Evolutionary conservation across 148 eudicot species (phyloP).

Genomic region (Cornus suecica): DNA sequence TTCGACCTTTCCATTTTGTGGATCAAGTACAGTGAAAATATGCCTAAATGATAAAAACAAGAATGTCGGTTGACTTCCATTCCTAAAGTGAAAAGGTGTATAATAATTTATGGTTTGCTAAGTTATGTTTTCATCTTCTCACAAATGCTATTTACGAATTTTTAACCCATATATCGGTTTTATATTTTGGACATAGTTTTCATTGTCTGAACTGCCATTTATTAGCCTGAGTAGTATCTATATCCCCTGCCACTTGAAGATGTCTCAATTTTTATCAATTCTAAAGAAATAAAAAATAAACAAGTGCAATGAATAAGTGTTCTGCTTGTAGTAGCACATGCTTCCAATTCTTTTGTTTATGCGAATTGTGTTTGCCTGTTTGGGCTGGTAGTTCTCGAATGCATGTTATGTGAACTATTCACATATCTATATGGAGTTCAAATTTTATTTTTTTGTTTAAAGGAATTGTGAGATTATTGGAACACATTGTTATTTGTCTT

Average conservation of each 20-base stretch:
- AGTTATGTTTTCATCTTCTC: not conserved
- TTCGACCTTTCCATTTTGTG: too few relatives aligned
- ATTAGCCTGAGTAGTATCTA: too few relatives aligned
- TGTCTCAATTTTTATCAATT: too few relatives aligned
- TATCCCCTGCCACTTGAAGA: too few relatives aligned
- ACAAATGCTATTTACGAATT: not conserved
- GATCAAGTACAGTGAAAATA: too few relatives aligned
- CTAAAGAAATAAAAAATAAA: too few relatives aligned
- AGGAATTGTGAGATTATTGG: not conserved
- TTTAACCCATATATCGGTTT: not conserved
- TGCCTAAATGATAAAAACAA: too few relatives aligned
- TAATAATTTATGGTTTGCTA: not conserved
- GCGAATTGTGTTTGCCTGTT: not conserved
- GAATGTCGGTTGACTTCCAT: too few relatives aligned
- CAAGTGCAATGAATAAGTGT: too few relatives aligned
- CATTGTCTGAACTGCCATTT: not conserved
- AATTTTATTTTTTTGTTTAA: too few relatives aligned
- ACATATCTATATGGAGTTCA: not conserved
- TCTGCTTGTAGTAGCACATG: not conserved
- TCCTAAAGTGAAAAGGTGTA: not conserved
- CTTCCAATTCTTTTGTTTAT: too few relatives aligned
- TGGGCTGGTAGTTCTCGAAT: not conserved
- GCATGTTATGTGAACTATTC: slow-evolving; percentile 2
- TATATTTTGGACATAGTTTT: not conserved
- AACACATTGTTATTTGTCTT: not conserved